phyloP scores from a whole-genome alignment of 2,329 filamentous ascomycete species.

The Curvularia sp. region DNA sequence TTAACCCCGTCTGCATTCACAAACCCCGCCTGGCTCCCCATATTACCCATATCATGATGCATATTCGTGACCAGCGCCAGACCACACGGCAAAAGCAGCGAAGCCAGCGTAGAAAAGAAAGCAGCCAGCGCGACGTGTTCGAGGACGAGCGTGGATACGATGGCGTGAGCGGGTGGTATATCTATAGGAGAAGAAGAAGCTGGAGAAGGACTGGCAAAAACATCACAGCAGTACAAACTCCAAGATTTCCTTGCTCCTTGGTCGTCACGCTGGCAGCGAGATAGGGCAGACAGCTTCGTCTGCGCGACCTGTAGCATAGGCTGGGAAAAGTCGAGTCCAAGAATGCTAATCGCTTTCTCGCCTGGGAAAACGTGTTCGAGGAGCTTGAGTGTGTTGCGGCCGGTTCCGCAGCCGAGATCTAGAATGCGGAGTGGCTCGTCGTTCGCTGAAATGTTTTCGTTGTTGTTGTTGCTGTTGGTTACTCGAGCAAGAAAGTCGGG shows the following conservation, averaged over 20 bases:
- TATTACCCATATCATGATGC: conserved; percentile 68
- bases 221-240: conserved; percentile 38
- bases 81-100: conserved; percentile 56
- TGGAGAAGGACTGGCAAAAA: conserved; percentile 43
- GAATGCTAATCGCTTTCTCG: conserved; percentile 47
- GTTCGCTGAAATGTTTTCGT: not conserved
- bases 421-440: conserved; percentile 53
- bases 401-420: conserved; percentile 72
- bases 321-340: conserved; percentile 64
- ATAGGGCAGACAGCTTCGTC: conserved; percentile 39
- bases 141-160: conserved; percentile 69
- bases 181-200: conserved; percentile 5
- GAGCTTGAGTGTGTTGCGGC: conserved; percentile 66
- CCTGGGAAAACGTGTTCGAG: conserved; percentile 41
- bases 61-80: conserved; percentile 70
- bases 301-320: conserved; percentile 66
- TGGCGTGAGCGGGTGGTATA: conserved; percentile 49
- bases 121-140: conserved; percentile 65
- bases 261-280: too few species aligned
- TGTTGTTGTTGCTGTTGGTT: conserved; percentile 22
- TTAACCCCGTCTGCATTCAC: conserved; percentile 61
- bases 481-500: conserved; percentile 55
- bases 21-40: conserved; percentile 67
- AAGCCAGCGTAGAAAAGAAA: conserved; percentile 59
- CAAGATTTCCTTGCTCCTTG: conserved; percentile 8